Percentiles rank a stretch among this genome's conserved stretches.
phyloP scores from a whole-genome alignment of 129 eudicot genomes.

The Calendula officinalis region DNA sequence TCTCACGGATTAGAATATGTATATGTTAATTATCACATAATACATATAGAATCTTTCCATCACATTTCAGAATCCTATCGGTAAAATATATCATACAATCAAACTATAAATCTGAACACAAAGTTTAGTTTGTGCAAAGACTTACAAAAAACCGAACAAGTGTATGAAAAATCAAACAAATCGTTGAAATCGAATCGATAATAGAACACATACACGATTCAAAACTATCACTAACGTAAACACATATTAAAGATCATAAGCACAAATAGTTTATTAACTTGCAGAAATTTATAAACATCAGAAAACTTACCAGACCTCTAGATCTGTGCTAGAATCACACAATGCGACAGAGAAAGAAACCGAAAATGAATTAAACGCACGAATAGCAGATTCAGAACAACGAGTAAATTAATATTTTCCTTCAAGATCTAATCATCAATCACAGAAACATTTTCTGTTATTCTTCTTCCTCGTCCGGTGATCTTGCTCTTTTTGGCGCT shows the following conservation, averaged over 20 bases:
- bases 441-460: neutral
- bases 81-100: neutral
- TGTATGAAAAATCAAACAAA: too few relatives aligned
- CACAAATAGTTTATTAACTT: neutral
- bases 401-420: neutral
- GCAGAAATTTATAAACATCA: neutral
- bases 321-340: slow-evolving; percentile 11
- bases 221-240: too few relatives aligned
- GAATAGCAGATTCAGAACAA: slow-evolving; percentile 7
- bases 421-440: neutral
- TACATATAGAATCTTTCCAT: neutral
- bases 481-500: slow-evolving; percentile 4
- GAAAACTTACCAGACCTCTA: slow-evolving; percentile 23
- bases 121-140: neutral
- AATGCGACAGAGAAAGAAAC: slow-evolving; percentile 22
- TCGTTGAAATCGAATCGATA: too few relatives aligned
- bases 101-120: neutral
- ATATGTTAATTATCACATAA: neutral
- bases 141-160: too few relatives aligned
- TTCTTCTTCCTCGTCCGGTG: slow-evolving; percentile 21
- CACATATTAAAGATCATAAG: neutral
- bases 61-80: neutral
- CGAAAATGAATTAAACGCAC: slow-evolving; percentile 3
- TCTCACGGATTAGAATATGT: neutral
- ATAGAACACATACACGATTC: too few relatives aligned